phyloP scores from a whole-genome alignment of 345 rosid genomes.

The Aegle marmelos region DNA sequence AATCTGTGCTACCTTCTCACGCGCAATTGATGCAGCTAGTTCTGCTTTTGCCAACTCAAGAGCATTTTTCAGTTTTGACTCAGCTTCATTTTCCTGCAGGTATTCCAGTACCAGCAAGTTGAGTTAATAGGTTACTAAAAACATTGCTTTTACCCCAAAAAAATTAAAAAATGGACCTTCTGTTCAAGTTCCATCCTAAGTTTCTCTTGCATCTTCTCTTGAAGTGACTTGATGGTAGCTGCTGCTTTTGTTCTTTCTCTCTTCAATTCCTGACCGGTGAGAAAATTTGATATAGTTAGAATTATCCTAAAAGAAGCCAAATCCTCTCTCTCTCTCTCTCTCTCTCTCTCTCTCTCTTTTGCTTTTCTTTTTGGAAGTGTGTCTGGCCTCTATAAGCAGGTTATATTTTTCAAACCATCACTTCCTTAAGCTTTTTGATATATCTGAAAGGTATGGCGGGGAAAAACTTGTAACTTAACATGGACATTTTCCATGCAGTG shows the following conservation, averaged over 20 bases:
- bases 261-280: constrained; percentile 75
- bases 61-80: constrained; percentile 46
- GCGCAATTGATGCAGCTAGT: constrained; percentile 60
- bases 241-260: constrained; percentile 89
- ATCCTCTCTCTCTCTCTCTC: neutral
- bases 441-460: neutral
- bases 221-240: constrained; percentile 68
- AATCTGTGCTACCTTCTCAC: constrained; percentile 82
- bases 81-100: constrained; percentile 74
- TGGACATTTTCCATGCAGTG: neutral
- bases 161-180: constrained; percentile 47
- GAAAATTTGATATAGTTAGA: constrained; percentile 1
- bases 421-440: neutral
- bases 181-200: constrained; percentile 73
- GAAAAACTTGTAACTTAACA: neutral
- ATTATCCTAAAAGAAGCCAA: neutral
- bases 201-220: constrained; percentile 85
- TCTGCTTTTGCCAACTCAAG: constrained; percentile 83
- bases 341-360: neutral
- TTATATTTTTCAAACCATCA: neutral
- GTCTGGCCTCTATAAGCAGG: neutral
- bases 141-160: neutral
- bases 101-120: constrained; percentile 21
- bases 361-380: neutral
- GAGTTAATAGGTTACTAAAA: constrained; percentile 14